Base-by-base conservation (phyloP, 352 stramenopile species). In the Thraustochytrium striatum region DNA sequence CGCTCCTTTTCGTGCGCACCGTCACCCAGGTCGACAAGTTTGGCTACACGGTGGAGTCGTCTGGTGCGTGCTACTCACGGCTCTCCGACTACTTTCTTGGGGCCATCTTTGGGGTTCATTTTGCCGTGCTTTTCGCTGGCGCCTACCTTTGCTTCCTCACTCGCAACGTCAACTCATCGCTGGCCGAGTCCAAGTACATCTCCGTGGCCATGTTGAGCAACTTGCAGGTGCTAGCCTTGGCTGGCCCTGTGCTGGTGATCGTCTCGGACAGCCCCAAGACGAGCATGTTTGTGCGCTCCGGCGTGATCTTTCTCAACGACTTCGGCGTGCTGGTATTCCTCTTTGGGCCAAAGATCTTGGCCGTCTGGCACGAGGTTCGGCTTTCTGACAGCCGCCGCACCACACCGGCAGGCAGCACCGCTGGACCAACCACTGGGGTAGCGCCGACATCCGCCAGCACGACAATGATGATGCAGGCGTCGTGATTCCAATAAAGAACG, bases 291-390 rank as follows among this genome's bases (percentile, higher is more conserved):
- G 25, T 41, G 5, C 38, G 32, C 25, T 16, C 5, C 21, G 16
- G 7, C 32, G n/a, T 11, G 5, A 13, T 70, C 38, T 70, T 70
- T n/a, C 38, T 70, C 19, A 70, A 70, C 38, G 38, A 41, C 59
- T 57, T 55, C 33, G 7, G 8, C 32, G 25, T n/a, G 7, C 7
- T 70, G 59, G 11, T 7, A 8, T 47, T 43, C 59, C 58, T 70
- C 38, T 70, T 70, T 47, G 25, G 21, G 7, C 59, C 59, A 8
- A 70, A 70, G 38, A 70, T 70, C 25, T 61, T n/a, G n/a, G n/a
- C n/a, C n/a, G n/a, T n/a, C n/a, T n/a, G n/a, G n/a, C n/a, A n/a
- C n/a, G n/a, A n/a, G n/a, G n/a, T n/a, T n/a, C n/a, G n/a, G n/a
- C n/a, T n/a, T n/a, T n/a, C n/a, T n/a, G n/a, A n/a, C n/a, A n/a